Percentiles rank a stretch among this genome's conserved stretches.
phyloP scores from a whole-genome alignment of 2,329 filamentous ascomycete genomes.

The Penicillium sp. region DNA sequence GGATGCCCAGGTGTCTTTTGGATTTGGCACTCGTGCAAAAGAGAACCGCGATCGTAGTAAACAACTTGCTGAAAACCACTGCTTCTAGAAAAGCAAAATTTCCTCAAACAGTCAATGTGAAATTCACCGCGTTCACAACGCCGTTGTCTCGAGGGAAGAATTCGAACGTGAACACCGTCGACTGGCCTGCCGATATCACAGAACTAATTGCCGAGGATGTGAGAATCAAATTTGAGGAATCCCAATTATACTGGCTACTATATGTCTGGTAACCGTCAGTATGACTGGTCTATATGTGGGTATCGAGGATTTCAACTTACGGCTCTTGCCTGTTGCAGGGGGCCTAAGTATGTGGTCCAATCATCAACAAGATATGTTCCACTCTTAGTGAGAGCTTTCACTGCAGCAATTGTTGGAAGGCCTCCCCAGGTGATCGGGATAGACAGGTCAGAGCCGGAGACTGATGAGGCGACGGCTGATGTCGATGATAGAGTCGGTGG shows the following conservation, averaged over 20 bases:
- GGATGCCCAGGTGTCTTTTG: too few relatives aligned
- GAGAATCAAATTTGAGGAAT: constrained; percentile 50
- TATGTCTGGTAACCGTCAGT: constrained; percentile 44
- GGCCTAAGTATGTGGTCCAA: constrained; percentile 57
- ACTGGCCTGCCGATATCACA: constrained; percentile 48
- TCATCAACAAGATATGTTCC: constrained; percentile 56
- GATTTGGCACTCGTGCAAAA: too few relatives aligned
- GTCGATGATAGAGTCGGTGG: constrained; percentile 40
- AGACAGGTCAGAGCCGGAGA: constrained; percentile 42
- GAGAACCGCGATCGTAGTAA: too few relatives aligned
- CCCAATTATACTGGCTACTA: constrained; percentile 55
- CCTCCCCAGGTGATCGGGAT: constrained; percentile 58
- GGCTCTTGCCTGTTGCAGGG: constrained; percentile 51
- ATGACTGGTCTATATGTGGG: background rate
- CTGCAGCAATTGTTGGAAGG: constrained; percentile 51
- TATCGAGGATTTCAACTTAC: constrained; percentile 22
- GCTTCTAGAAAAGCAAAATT: background rate
- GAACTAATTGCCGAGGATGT: constrained; percentile 47
- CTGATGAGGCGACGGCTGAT: constrained; percentile 32
- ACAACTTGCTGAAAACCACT: too few relatives aligned
- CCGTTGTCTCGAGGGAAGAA: constrained; percentile 53
- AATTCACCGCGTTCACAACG: constrained; percentile 51
- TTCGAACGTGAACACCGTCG: constrained; percentile 55
- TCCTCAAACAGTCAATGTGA: constrained; percentile 46
- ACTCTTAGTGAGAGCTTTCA: constrained; percentile 53